Conservation (phyloP, 2,329 filamentous ascomycete species). For the Fusarium lyarnte region DNA sequence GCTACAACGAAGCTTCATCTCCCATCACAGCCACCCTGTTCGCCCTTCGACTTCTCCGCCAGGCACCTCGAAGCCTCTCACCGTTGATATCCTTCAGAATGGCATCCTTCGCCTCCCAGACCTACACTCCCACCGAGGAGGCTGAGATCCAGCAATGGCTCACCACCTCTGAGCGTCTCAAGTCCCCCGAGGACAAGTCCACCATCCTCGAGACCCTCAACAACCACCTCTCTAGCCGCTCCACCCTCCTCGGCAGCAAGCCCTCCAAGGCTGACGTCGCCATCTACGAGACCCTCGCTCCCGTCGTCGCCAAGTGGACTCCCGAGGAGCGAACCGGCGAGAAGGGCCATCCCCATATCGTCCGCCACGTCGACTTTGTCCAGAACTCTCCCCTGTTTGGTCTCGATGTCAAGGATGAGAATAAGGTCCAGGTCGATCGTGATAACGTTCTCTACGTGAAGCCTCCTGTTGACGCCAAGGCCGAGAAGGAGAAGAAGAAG, state of each 20-base stretch:
- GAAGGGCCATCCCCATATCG: conserved; percentile 88
- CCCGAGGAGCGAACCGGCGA: conserved; percentile 89
- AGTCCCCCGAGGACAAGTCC: conserved; percentile 64
- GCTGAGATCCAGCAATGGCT: conserved; percentile 92
- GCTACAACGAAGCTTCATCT: conserved; percentile 41
- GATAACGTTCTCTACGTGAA: conserved; percentile 87
- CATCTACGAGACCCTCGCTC: conserved; percentile 81
- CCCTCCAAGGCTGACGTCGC: conserved; percentile 88
- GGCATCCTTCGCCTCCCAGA: conserved; percentile 71
- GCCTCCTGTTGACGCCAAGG: conserved; percentile 89
- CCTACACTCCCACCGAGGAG: conserved; percentile 82
- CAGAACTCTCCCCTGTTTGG: conserved; percentile 85
- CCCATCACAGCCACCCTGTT: conserved; percentile 50
- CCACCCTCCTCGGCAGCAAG: conserved; percentile 89
- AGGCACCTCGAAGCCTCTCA: conserved; percentile 49
- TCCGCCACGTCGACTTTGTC: conserved; percentile 92
- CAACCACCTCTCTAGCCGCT: conserved; percentile 85
- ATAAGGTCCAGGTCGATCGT: conserved; percentile 82
- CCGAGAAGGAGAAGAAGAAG: conserved; percentile 99
- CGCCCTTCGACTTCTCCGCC: conserved; percentile 52
- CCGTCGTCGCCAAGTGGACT: conserved; percentile 80
- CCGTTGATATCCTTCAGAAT: conserved; percentile 60
- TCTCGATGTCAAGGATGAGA: conserved; percentile 72
- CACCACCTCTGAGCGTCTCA: conserved; percentile 76
- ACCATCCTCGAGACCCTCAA: conserved; percentile 83